Evolutionary conservation across 495 filamentous ascomycete species (phyloP), one percentile per base, ranked within the genome.

Genomic region (Neurospora tetraspora): DNA sequence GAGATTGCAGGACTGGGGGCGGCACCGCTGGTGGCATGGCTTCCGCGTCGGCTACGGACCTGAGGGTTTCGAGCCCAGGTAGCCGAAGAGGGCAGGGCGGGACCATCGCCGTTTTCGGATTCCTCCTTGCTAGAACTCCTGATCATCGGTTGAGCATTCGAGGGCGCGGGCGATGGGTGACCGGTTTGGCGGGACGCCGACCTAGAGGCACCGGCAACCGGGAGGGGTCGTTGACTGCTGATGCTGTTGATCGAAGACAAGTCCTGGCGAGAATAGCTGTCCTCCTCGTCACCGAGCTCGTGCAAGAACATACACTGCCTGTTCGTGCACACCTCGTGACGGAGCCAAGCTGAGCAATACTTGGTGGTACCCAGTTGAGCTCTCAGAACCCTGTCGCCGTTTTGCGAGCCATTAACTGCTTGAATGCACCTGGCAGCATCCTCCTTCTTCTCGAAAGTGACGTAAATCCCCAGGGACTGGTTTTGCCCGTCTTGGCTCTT

Each of bases 301-400:
- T 99, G 96, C 47, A 99, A 82, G 81, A 99, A 99, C 86, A 97
- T 99, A 82, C 96, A 99, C 71, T 93, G 93, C 70, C 93, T 88
- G 76, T 99, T 99, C 40, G 90, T 92, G 82, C 96, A 99, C 72
- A 89, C 89, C 79, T 99, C 96, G 71, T 94, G 92, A 27, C 96
- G 90, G 34, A 99, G 86, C 85, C 95, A 99, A 10, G 96, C 96
- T 1, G 96, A 98, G 82, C 96, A 99, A 80, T 99, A 99, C 80
- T 99, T 99, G 3, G 96, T 99, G 9, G 96, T 99, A 27, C 96
- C 96, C 71, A 96, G 92, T 81, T 98, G 96, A 6, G 96, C 96
- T 78, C 95, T 88, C 37, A 99, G 82, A 39, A 92, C 86, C 71
- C 96, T 84, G 72, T 97, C 96, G 10, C 93, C 92, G 79, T 99